These are phyloP conservation scores for Diddensiella transvaalensis DNA, from an alignment of 805 yeast species.

Conservation along the genomic window DNA sequence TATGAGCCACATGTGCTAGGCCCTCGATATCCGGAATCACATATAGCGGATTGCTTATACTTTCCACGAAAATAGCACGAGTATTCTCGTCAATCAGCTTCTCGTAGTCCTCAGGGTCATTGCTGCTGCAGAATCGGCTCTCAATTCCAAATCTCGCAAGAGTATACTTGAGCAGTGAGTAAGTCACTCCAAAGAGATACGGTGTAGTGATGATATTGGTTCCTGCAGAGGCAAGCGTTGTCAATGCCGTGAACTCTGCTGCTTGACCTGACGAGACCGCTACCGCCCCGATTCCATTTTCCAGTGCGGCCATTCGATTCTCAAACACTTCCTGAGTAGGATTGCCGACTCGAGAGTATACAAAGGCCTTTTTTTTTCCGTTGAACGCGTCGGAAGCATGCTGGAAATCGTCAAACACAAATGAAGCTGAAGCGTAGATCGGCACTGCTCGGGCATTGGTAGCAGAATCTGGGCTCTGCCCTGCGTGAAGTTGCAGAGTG, in stretches of 20 bases:
- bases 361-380: constrained; percentile 75
- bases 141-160: constrained; percentile 87
- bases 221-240: constrained; percentile 81
- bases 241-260: constrained; percentile 82
- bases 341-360: constrained; percentile 86
- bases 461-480: constrained; percentile 66
- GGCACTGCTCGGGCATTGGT: constrained; percentile 86
- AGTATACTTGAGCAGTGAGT: constrained; percentile 89
- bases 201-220: constrained; percentile 87
- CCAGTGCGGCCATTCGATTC: constrained; percentile 87
- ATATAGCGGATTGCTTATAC: constrained; percentile 90
- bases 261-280: constrained; percentile 96
- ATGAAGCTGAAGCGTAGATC: constrained; percentile 88
- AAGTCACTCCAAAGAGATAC: constrained; percentile 91
- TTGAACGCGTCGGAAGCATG: constrained; percentile 92
- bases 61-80: constrained; percentile 84
- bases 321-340: constrained; percentile 93
- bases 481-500: constrained; percentile 92
- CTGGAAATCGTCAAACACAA: constrained; percentile 78
- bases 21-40: constrained; percentile 87
- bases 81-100: constrained; percentile 76
- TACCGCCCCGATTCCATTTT: constrained; percentile 86
- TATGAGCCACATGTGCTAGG: constrained; percentile 72
- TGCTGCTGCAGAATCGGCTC: constrained; percentile 80
- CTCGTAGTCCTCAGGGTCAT: constrained; percentile 65